Conservation (phyloP, 208 protist genomes). For the Trypanosoma boissoni region DNA sequence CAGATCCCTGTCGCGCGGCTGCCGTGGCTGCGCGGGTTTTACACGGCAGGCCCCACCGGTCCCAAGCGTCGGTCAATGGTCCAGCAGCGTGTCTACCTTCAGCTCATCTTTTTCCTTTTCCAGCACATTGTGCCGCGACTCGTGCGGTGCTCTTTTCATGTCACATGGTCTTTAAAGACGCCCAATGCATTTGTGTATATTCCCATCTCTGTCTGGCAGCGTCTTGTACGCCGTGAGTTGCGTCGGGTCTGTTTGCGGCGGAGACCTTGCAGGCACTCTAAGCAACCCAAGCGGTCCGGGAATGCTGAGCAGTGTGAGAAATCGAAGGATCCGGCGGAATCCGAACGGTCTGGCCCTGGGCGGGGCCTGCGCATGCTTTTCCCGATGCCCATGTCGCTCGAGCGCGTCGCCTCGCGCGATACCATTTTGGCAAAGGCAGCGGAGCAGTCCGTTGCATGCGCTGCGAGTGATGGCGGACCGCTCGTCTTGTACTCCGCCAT, state of each 20-base stretch:
- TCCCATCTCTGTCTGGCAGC: conserved; percentile 42
- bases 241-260: conserved; percentile 16
- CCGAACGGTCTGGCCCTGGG: no score
- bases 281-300: not conserved
- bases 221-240: conserved; percentile 44
- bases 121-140: conserved; percentile 67
- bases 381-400: conserved; percentile 14
- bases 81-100: conserved; percentile 65
- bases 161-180: conserved; percentile 58
- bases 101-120: conserved; percentile 63
- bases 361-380: no score
- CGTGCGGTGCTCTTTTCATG: conserved; percentile 47
- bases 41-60: conserved; percentile 23
- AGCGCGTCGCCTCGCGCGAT: conserved; percentile 9
- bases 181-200: conserved; percentile 50
- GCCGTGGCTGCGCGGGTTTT: conserved; percentile 65
- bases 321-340: no score
- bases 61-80: conserved; percentile 42
- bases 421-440: not conserved
- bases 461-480: not conserved
- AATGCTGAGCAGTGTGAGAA: not conserved
- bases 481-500: conserved; percentile 47
- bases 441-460: not conserved
- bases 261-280: not conserved
- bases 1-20: conserved; percentile 44